Percentiles rank a stretch among this genome's conserved stretches.
These are phyloP conservation scores for Perkinsus marinus DNA, from an alignment of 169 alveolate genomes.

Conservation along the genomic window DNA sequence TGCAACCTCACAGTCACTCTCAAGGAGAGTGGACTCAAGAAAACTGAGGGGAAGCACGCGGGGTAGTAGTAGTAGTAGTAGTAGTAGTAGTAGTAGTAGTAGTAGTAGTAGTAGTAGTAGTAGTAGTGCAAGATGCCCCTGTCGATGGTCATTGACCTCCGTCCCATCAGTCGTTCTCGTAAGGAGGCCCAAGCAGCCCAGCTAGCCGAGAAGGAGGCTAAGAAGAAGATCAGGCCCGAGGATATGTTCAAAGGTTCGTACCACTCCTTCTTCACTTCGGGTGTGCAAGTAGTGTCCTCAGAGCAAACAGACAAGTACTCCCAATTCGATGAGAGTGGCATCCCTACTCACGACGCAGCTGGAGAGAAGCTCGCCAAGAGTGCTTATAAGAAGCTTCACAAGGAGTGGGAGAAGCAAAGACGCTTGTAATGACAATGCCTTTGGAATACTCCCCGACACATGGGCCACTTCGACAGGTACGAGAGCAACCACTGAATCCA, in stretches of 20 bases:
- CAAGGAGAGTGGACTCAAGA: slow-evolving; percentile 25
- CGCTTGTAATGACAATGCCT: background rate
- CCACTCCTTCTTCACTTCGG: no score
- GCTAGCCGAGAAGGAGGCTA: background rate
- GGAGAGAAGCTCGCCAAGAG: slow-evolving; percentile 14
- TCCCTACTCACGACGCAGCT: slow-evolving; percentile 19
- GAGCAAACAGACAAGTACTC: slow-evolving; percentile 17
- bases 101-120: background rate
- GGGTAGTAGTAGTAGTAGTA: background rate
- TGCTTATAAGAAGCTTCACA: slow-evolving; percentile 10
- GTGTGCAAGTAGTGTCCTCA: background rate
- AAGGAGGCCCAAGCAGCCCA: background rate
- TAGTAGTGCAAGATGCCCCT: no score
- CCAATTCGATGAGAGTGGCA: slow-evolving; percentile 26
- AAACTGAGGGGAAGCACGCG: background rate
- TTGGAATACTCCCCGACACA: background rate
- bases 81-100: background rate
- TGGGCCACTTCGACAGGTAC: background rate
- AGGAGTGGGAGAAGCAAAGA: slow-evolving; percentile 20
- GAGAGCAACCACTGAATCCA: background rate
- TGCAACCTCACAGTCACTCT: slow-evolving; percentile 47
- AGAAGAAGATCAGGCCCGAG: slow-evolving; percentile 2
- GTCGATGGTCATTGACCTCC: no score
- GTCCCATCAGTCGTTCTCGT: background rate
- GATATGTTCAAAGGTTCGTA: slow-evolving; percentile 14